Conservation (phyloP, 106 monocot species). For the Cymbidium sinense region DNA sequence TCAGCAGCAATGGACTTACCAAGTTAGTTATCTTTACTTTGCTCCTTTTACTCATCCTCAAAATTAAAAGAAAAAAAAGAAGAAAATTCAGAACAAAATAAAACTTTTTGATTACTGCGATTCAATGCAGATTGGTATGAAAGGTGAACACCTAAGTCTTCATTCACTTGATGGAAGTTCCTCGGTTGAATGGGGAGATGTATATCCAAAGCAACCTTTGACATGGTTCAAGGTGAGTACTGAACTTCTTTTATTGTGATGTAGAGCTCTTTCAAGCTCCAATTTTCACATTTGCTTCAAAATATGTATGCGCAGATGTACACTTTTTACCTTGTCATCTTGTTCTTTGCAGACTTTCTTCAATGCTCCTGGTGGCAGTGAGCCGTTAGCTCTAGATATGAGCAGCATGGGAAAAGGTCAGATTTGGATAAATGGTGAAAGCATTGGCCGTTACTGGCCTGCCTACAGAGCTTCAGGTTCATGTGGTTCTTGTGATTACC, state of each 20-base stretch:
- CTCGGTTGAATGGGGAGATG: conserved; percentile 57
- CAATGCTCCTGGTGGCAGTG: conserved; percentile 64
- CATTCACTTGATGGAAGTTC: conserved; percentile 54
- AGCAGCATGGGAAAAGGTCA: conserved; percentile 86
- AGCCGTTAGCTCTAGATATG: conserved; percentile 76
- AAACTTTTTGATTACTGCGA: not conserved
- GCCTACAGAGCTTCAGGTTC: conserved; percentile 62
- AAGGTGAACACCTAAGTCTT: conserved; percentile 54
- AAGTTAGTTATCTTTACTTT: conserved; percentile 15
- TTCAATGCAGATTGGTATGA: conserved; percentile 48
- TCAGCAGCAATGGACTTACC: conserved; percentile 87
- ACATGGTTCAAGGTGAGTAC: conserved; percentile 72
- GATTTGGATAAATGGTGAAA: conserved; percentile 73
- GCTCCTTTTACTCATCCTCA: not conserved
- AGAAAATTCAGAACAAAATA: not conserved
- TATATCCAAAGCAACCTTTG: conserved; percentile 33
- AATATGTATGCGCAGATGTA: not conserved
- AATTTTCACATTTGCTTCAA: not conserved
- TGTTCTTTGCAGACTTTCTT: conserved; percentile 40
- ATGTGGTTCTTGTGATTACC: conserved; percentile 56
- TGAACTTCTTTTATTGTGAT: not conserved
- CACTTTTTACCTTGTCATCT: not conserved
- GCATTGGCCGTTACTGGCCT: conserved; percentile 73
- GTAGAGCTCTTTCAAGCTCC: not conserved
- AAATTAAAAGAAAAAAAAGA: not conserved